Evolutionary conservation across 305 asterid species (phyloP).

Genomic region (Fraxinus angustifolia): DNA sequence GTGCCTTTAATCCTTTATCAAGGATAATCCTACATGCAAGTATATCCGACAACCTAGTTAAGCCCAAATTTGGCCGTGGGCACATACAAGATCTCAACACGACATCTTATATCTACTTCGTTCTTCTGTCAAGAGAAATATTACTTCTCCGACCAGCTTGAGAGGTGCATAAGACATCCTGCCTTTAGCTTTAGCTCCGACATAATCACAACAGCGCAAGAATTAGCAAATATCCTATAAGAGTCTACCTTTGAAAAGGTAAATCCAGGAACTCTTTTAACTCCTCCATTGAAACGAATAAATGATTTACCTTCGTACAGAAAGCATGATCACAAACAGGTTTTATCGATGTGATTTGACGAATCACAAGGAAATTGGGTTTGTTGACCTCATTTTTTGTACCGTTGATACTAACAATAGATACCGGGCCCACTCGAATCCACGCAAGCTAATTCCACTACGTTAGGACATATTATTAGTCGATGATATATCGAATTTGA

Average conservation of each 20-base stretch:
- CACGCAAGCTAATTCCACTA: neutral
- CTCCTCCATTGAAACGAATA: neutral
- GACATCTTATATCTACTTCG: neutral
- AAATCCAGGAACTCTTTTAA: neutral
- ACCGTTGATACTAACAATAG: too few species aligned
- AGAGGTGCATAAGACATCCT: neutral
- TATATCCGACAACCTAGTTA: neutral
- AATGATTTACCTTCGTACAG: neutral
- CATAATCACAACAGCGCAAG: neutral
- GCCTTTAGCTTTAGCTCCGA: neutral
- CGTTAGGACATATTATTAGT: too few species aligned
- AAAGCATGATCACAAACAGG: neutral
- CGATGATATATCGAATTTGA: neutral
- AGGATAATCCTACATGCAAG: neutral
- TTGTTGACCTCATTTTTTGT: neutral
- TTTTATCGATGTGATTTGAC: neutral
- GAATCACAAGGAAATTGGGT: neutral
- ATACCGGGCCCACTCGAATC: neutral
- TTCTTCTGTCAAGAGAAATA: neutral
- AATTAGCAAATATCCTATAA: neutral
- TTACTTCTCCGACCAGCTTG: neutral
- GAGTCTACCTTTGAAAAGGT: neutral
- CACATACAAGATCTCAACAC: neutral
- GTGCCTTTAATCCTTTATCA: neutral
- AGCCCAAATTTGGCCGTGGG: neutral